Evolutionary conservation across 1,284 basidiomycete genomes (phyloP).

Genomic region (Mrakiaceae sp.): DNA sequence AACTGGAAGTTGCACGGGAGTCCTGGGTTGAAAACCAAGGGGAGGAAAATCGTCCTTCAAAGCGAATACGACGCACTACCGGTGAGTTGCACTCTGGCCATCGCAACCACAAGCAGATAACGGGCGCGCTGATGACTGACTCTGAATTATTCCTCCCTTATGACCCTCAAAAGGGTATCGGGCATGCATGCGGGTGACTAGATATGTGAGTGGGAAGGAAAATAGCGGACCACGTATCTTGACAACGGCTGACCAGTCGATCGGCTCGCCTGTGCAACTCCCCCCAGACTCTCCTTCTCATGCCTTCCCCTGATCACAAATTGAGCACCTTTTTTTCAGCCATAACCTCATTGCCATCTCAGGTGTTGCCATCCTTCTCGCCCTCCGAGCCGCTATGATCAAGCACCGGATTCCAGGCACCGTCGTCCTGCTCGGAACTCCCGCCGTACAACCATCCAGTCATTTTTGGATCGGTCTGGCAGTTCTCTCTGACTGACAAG

Average conservation of each 20-base stretch:
- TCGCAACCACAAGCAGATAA: slow-evolving; percentile 60
- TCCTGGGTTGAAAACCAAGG: slow-evolving; percentile 31
- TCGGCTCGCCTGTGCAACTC: not conserved
- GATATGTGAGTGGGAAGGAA: not conserved
- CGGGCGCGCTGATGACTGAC: slow-evolving; percentile 40
- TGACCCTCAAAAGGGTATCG: slow-evolving; percentile 37
- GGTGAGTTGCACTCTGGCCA: slow-evolving; percentile 36
- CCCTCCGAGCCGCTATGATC: slow-evolving; percentile 54
- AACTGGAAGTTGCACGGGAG: no score
- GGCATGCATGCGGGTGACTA: slow-evolving; percentile 57
- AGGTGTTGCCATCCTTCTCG: slow-evolving; percentile 64
- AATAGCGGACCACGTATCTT: not conserved
- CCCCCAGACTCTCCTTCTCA: not conserved
- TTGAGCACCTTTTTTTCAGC: slow-evolving; percentile 3
- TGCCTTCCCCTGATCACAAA: slow-evolving; percentile 1
- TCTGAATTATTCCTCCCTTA: not conserved
- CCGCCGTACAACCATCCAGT: slow-evolving; percentile 60
- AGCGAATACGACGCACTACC: slow-evolving; percentile 42
- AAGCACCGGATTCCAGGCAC: slow-evolving; percentile 55
- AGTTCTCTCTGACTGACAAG: slow-evolving; percentile 31
- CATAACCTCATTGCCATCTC: slow-evolving; percentile 76
- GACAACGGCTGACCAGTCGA: not conserved
- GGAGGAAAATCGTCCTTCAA: slow-evolving; percentile 59
- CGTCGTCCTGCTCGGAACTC: slow-evolving; percentile 70
- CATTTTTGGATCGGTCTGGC: slow-evolving; percentile 67